Evolutionary conservation across 345 rosid genomes (phyloP), one percentile per base, ranked within the genome.

Genomic region (Stellera chamaejasme): DNA sequence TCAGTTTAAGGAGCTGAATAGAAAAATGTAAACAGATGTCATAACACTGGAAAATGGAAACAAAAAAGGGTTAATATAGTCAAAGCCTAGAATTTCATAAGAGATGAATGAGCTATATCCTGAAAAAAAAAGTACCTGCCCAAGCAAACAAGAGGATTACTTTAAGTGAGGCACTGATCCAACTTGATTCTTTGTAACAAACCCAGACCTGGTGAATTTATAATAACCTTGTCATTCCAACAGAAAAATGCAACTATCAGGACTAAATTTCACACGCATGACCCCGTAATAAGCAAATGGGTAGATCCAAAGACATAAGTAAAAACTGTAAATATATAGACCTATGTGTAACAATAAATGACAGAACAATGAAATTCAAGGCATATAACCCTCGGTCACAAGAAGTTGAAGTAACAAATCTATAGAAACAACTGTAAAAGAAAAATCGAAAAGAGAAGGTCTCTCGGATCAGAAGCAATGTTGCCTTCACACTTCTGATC

Each of bases 1-100:
- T 75, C 60, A 82, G 55, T 68, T 90, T 87, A 50, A 79, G 45
- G 39, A 87, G 63, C 74, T 87, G 96, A 55, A 87, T 60, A 62
- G 84, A 19, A 19, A 72, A 63, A 87, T 74, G 75, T 81, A 90
- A 43, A 51, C 72, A 63, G 82, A 72, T 0, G 82, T 77, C 10
- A 85, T 67, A 59, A 81, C 64, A 65, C 97, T 90, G 81, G 3
- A 44, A 27, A 19, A 45, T 41, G 26, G 42, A 36, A 50, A 54
- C 23, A 10, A 42, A 45, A 56, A 57, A 49, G 23, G 39, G 26
- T 2, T 11, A 26, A 10, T 19, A 19, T 50, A 50, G 13, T 48
- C 14, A 5, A 13, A 48, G 19, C 10, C 13, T 32, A 32, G 39
- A 0, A 48, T 4, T 12, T 13, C 9, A 48, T 48, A 1, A 14